Evolutionary conservation across 1,139 yeast species (phyloP), one percentile per base, ranked within the genome.

Genomic region (Suhomyces taliae): DNA sequence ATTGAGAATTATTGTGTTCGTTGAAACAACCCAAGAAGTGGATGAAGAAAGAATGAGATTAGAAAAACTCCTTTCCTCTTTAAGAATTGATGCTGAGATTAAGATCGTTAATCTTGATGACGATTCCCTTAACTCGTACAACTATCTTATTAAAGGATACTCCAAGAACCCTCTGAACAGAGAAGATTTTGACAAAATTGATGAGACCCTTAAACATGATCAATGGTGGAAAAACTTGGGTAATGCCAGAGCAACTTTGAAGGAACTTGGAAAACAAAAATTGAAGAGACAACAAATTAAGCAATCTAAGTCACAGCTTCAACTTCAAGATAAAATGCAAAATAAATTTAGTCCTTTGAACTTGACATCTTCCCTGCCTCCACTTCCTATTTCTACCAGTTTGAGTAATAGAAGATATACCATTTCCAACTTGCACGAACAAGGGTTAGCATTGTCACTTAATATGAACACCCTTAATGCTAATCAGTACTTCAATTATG

Each of bases 1-100:
- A 10, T 64, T 93, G 36, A 74, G 99, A 47, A 90, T 93, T 7
- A 83, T 91, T 48, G 96, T 88, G 0, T 91, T 93, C 74, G 98
- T 93, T 15, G 99, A 93, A 66, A 75, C 76, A 47, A 72, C 69
- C 40, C 72, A 70, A 2, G 97, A 91, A 55, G 81, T 90, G 24
- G 78, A 70, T 3, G 90, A 87, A 45, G 99, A 93, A 59, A 66
- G 67, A 34, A 66, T 67, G 11, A 69, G 97, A 45, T 79, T 93
- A 37, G 58, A 61, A 5, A 79, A 81, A 34, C 67, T 93, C 37
- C 69, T 93, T 39, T 83, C 81, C n/a, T 85, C 83, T 27, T 73
- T 93, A 46, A 77, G 99, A 58, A 91, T 93, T 48, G 86, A 84
- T 36, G 96, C 97, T 0, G 83, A 82, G 50, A 74, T 90, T 14